Percentiles rank a stretch among this genome's conserved stretches.
These are phyloP conservation scores for Zalerion maritima DNA, from an alignment of 495 filamentous ascomycete genomes.

Conservation along the genomic window DNA sequence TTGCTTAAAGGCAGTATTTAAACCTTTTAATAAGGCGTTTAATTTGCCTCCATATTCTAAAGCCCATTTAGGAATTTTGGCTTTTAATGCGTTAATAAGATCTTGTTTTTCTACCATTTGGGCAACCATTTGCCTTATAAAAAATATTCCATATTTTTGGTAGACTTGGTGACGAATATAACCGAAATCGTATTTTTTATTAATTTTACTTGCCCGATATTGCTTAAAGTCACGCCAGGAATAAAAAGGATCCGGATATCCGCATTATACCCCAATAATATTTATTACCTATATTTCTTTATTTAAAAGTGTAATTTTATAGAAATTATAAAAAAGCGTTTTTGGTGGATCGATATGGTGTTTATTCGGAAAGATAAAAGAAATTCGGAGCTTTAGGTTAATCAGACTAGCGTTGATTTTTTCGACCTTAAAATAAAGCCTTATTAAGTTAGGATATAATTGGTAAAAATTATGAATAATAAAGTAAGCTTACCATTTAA, in stretches of 20 bases:
- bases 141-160: too few species aligned
- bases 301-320: constrained; percentile 2
- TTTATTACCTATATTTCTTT: constrained; percentile 2
- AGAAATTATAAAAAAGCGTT: constrained; percentile 3
- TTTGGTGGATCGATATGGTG: constrained; percentile 5
- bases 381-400: constrained; percentile 6
- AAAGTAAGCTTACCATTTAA: constrained; percentile 5
- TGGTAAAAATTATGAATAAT: constrained; percentile 3
- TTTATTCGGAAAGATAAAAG: constrained; percentile 6
- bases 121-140: too few species aligned
- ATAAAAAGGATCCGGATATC: constrained; percentile 2
- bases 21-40: too few species aligned
- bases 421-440: constrained; percentile 4
- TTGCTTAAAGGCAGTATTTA: too few species aligned
- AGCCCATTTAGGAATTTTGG: too few species aligned
- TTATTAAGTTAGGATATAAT: constrained; percentile 2
- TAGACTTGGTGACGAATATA: too few species aligned
- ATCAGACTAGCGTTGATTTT: constrained; percentile 2
- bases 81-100: too few species aligned
- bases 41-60: too few species aligned
- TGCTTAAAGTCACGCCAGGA: constrained; percentile 2
- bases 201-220: constrained; percentile 1
- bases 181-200: constrained; percentile 2
- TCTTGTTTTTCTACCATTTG: too few species aligned
- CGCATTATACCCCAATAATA: not conserved